A percentile compares a stretch with the other conserved stretches of the same genome.
Conservation (phyloP, 106 monocot genomes). For the Dioscorea alata region DNA sequence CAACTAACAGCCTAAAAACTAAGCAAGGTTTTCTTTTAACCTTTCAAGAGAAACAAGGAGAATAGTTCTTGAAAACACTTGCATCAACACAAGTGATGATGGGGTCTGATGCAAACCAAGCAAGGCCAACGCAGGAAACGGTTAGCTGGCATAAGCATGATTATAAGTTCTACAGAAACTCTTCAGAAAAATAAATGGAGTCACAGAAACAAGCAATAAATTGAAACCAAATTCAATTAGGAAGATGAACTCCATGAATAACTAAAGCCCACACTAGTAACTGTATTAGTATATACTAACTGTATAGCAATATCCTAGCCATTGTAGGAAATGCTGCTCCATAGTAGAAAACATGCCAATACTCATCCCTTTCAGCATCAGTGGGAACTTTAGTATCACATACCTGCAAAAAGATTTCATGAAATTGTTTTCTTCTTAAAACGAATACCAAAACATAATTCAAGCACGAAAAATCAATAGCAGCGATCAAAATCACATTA, state of each 20-base stretch:
- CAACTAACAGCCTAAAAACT: no score
- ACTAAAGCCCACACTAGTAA: neutral
- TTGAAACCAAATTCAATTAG: no score
- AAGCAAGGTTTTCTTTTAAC: no score
- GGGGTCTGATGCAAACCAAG: neutral
- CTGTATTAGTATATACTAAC: conserved; percentile 30
- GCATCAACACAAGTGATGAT: neutral
- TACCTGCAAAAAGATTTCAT: conserved; percentile 29
- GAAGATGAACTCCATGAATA: neutral
- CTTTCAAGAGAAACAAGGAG: neutral
- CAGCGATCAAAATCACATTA: no score
- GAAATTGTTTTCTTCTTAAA: no score
- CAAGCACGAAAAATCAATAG: no score
- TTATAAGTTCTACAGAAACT: neutral
- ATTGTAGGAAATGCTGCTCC: conserved; percentile 71
- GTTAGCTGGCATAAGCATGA: neutral
- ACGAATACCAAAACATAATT: no score
- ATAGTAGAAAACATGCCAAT: conserved; percentile 53
- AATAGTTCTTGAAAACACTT: neutral
- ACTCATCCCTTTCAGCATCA: conserved; percentile 34
- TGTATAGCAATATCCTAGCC: conserved; percentile 56
- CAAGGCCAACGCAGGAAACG: neutral
- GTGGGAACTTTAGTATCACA: conserved; percentile 15
- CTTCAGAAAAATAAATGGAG: neutral
- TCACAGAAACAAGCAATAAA: neutral